Conservation (phyloP, 495 filamentous ascomycete genomes). For the Pyronema omphalodes region DNA sequence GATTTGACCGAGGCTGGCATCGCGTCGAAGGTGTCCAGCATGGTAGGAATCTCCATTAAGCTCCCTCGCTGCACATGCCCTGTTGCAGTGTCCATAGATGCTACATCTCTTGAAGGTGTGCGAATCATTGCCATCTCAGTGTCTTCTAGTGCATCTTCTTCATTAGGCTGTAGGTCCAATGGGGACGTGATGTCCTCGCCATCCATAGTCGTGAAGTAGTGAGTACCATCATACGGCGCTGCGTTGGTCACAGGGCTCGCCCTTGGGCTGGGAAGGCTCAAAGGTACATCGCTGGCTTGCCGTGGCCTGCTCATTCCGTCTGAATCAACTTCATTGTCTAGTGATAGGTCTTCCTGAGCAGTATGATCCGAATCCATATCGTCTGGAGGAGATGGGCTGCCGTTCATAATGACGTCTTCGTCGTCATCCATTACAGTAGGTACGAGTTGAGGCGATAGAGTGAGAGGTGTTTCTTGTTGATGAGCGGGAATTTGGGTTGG, state of each 20-base stretch:
- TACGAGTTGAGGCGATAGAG: constrained; percentile 22
- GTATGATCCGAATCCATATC: constrained; percentile 21
- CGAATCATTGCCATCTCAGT: constrained; percentile 16
- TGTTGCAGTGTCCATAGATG: background rate
- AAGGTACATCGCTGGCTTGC: constrained; percentile 44
- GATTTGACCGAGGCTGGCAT: constrained; percentile 77
- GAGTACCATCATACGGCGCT: constrained; percentile 26
- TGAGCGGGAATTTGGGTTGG: constrained; percentile 13
- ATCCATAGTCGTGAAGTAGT: constrained; percentile 24
- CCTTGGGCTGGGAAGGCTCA: constrained; percentile 84
- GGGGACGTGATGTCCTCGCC: constrained; percentile 23
- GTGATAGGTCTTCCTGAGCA: background rate
- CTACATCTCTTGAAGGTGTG: constrained; percentile 2
- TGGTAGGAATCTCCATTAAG: constrained; percentile 56
- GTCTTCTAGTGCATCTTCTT: constrained; percentile 26
- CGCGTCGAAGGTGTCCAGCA: constrained; percentile 78
- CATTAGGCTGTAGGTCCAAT: constrained; percentile 26
- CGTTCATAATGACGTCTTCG: constrained; percentile 18
- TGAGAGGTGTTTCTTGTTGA: constrained; percentile 26
- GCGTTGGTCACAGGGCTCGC: constrained; percentile 70
- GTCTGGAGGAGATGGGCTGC: constrained; percentile 18
- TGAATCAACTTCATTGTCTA: background rate
- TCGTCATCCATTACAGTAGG: constrained; percentile 14
- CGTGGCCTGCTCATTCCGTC: background rate
- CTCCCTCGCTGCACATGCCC: background rate